A percentile compares a stretch with the other conserved stretches of the same genome.
These are phyloP conservation scores for Sporopachydermia quercuum DNA, from an alignment of 805 yeast species.

Conservation along the genomic window DNA sequence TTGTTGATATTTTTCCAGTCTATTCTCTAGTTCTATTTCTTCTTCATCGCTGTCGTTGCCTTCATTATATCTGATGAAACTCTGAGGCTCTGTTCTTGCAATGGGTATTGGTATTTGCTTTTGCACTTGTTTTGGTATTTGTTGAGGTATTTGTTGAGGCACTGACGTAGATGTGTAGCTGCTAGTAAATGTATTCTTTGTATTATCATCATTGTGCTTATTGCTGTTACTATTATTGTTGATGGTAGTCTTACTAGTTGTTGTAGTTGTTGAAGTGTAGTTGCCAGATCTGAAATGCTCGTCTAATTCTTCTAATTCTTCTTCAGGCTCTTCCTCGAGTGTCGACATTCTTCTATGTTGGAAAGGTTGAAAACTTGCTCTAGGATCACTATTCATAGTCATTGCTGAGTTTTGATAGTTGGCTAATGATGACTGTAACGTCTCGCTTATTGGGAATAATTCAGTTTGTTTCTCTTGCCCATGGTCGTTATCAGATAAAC, in stretches of 20 bases:
- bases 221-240: background rate
- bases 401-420: background rate
- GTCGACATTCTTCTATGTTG: background rate
- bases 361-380: background rate
- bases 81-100: too few relatives aligned
- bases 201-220: background rate
- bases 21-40: background rate
- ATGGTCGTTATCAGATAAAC: too few relatives aligned
- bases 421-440: background rate
- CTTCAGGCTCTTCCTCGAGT: background rate
- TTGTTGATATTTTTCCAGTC: background rate
- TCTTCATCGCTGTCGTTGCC: background rate
- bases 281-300: too few relatives aligned
- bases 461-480: background rate
- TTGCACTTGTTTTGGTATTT: too few relatives aligned
- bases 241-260: background rate
- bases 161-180: too few relatives aligned
- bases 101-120: background rate
- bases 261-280: too few relatives aligned
- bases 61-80: background rate
- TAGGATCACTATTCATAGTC: background rate
- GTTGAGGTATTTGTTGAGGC: too few relatives aligned
- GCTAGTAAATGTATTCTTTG: too few relatives aligned
- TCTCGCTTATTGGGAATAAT: background rate
- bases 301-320: background rate